Percentiles rank a stretch among this genome's conserved stretches.
phyloP scores from a whole-genome alignment of 345 rosid genomes.

The Bretschneidera sinensis region DNA sequence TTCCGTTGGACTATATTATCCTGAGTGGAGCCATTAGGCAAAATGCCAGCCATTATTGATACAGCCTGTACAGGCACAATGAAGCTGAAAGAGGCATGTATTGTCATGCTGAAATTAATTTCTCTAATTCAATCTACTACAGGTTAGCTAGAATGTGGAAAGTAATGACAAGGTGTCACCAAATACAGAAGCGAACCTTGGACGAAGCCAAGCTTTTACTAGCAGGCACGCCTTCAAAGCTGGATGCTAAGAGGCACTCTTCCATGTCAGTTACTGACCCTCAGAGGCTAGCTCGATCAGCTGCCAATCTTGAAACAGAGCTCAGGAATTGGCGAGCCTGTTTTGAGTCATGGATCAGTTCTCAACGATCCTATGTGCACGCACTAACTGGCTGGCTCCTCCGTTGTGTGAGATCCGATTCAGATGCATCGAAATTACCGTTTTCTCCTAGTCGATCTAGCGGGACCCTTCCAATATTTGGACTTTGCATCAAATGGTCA shows the following conservation, averaged over 20 bases:
- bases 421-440: constrained; percentile 55
- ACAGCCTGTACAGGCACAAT: background rate
- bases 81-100: background rate
- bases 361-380: constrained; percentile 70
- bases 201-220: constrained; percentile 85
- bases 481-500: constrained; percentile 82
- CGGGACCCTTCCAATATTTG: constrained; percentile 56
- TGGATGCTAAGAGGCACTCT: constrained; percentile 46
- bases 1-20: no score
- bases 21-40: no score
- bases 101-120: background rate
- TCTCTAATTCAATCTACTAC: constrained; percentile 9
- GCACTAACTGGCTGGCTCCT: constrained; percentile 85
- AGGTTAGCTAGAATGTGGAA: constrained; percentile 91
- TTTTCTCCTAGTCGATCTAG: constrained; percentile 47
- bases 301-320: constrained; percentile 70
- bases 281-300: constrained; percentile 56
- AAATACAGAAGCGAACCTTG: constrained; percentile 65
- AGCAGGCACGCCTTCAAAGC: constrained; percentile 67
- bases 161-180: constrained; percentile 91
- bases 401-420: constrained; percentile 57
- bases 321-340: constrained; percentile 82
- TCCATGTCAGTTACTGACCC: constrained; percentile 54
- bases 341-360: constrained; percentile 74
- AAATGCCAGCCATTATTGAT: no score